These are phyloP conservation scores for Agaricales sp. DNA, from an alignment of 1,284 basidiomycete genomes.

Conservation along the genomic window DNA sequence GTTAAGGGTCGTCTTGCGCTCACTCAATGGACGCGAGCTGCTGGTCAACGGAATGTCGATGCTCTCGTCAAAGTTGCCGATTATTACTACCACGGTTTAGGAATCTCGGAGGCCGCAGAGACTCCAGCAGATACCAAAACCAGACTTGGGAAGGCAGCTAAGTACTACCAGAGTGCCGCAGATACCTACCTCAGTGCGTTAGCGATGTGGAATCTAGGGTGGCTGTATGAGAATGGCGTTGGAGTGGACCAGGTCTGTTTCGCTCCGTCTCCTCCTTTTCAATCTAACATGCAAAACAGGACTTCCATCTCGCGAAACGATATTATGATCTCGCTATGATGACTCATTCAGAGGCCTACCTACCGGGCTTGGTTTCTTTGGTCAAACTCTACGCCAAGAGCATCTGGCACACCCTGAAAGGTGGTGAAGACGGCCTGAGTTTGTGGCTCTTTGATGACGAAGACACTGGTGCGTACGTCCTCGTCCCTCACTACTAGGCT, in stretches of 20 bases:
- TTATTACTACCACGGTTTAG: conserved; percentile 88
- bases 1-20: conserved; percentile 77
- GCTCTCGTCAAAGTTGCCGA: conserved; percentile 95
- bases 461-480: conserved; percentile 21
- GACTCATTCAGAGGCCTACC: conserved; percentile 80
- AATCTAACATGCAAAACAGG: conserved; percentile 30
- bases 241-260: conserved; percentile 72
- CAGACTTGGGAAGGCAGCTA: conserved; percentile 79
- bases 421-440: conserved; percentile 54
- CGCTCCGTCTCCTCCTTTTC: background rate
- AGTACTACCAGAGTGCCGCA: conserved; percentile 89
- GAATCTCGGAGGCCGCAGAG: conserved; percentile 44
- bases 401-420: conserved; percentile 71
- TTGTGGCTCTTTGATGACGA: conserved; percentile 50
- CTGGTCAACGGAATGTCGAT: conserved; percentile 89
- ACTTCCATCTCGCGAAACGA: conserved; percentile 95
- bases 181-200: conserved; percentile 87
- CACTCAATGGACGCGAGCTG: conserved; percentile 90
- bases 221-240: conserved; percentile 97
- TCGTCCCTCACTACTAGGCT: conserved; percentile 4
- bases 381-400: conserved; percentile 79
- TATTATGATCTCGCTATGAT: conserved; percentile 89
- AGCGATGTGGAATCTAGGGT: conserved; percentile 97
- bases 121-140: conserved; percentile 30
- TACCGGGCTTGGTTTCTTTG: conserved; percentile 80